Evolutionary conservation across 352 stramenopile genomes (phyloP).

Genomic region (Globisporangium viniferum): DNA sequence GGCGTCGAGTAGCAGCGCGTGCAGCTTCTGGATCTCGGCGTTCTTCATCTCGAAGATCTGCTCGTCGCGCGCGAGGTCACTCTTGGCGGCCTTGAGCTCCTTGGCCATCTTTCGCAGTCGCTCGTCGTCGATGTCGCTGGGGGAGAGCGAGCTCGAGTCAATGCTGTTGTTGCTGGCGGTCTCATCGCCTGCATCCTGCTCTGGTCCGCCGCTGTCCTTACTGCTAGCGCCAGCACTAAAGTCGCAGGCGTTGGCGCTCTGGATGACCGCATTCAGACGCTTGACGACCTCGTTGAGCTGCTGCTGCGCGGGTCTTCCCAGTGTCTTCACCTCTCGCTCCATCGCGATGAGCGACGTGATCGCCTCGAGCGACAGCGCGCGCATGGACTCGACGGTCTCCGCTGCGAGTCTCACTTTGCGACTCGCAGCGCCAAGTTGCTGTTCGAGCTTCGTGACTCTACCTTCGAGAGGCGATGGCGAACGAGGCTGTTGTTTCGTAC

Average conservation of each 20-base stretch:
- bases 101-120: slow-evolving; percentile 31
- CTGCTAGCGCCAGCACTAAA: slow-evolving; percentile 23
- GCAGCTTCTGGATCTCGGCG: slow-evolving; percentile 59
- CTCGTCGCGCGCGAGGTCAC: slow-evolving; percentile 66
- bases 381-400: slow-evolving; percentile 58
- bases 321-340: slow-evolving; percentile 71
- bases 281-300: slow-evolving; percentile 84
- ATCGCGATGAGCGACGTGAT: slow-evolving; percentile 71
- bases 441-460: neutral
- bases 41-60: slow-evolving; percentile 89
- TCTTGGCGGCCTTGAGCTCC: slow-evolving; percentile 63
- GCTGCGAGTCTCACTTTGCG: slow-evolving; percentile 37
- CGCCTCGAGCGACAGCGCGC: slow-evolving; percentile 56
- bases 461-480: neutral
- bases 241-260: slow-evolving; percentile 51
- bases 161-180: neutral
- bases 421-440: slow-evolving; percentile 33
- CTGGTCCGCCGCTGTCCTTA: slow-evolving; percentile 8
- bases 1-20: slow-evolving; percentile 50
- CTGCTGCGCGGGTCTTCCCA: slow-evolving; percentile 69
- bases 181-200: slow-evolving; percentile 8
- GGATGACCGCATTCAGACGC: slow-evolving; percentile 62
- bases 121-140: slow-evolving; percentile 15
- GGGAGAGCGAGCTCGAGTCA: neutral
- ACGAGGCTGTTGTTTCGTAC: neutral